These are phyloP conservation scores for Aspergillus conjunctus DNA, from an alignment of 495 filamentous ascomycete genomes.

Conservation along the genomic window DNA sequence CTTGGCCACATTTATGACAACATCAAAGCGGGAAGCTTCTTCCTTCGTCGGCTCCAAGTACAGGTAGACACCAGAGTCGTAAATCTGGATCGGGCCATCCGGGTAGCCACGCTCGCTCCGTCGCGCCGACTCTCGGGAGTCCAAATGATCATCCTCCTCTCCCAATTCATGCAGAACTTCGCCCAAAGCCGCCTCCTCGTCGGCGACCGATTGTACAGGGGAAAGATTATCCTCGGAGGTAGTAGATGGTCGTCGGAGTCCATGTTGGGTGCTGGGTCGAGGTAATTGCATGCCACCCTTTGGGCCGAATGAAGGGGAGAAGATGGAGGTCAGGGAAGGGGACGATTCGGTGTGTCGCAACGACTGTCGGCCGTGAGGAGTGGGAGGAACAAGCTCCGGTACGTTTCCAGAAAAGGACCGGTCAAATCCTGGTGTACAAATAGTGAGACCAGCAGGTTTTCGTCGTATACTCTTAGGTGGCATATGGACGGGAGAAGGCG, in stretches of 20 bases:
- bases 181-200: constrained; percentile 29
- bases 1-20: constrained; percentile 92
- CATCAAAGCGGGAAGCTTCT: constrained; percentile 84
- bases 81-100: constrained; percentile 87
- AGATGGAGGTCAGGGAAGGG: constrained; percentile 59
- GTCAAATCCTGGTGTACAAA: constrained; percentile 62
- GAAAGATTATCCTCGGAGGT: constrained; percentile 33
- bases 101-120: constrained; percentile 78
- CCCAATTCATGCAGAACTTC: constrained; percentile 46
- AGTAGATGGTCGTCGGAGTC: constrained; percentile 29
- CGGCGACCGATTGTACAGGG: constrained; percentile 30
- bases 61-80: constrained; percentile 87
- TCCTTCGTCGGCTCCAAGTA: constrained; percentile 88
- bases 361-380: constrained; percentile 40
- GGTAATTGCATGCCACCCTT: constrained; percentile 67
- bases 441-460: constrained; percentile 76
- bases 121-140: constrained; percentile 69
- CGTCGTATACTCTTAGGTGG: constrained; percentile 68
- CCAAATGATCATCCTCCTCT: constrained; percentile 79
- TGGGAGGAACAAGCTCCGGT: constrained; percentile 52
- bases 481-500: constrained; percentile 83
- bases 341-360: constrained; percentile 72
- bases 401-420: constrained; percentile 39
- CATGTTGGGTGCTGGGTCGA: constrained; percentile 44
- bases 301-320: constrained; percentile 61